Base-by-base conservation (phyloP, 352 stramenopile genomes). In the Thalassiosira exigua region DNA sequence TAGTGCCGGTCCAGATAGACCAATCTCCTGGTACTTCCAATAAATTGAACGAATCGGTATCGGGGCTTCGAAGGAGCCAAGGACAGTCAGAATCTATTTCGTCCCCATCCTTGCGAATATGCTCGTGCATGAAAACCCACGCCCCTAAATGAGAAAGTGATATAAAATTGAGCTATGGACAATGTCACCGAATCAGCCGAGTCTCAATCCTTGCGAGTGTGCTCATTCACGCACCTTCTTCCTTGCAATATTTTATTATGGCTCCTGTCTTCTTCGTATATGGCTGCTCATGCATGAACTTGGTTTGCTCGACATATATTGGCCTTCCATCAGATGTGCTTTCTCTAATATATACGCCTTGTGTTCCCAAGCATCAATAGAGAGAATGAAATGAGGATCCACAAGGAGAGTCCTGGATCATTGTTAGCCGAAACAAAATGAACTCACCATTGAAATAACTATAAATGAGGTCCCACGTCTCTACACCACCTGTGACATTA, bases 361-460 rank as follows among this genome's bases (percentile, higher is more conserved):
- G 29, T 69, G n/a, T n/a, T n/a, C n/a, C n/a, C n/a, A n/a, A n/a
- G n/a, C n/a, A n/a, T n/a, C n/a, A n/a, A n/a, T n/a, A n/a, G n/a
- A n/a, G n/a, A n/a, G n/a, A n/a, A n/a, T n/a, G n/a, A n/a, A n/a
- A n/a, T n/a, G n/a, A n/a, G n/a, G n/a, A n/a, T n/a, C n/a, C n/a
- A n/a, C n/a, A n/a, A n/a, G n/a, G n/a, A n/a, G n/a, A n/a, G n/a
- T n/a, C n/a, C n/a, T n/a, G n/a, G n/a, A n/a, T n/a, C n/a, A n/a
- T n/a, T n/a, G n/a, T n/a, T n/a, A n/a, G n/a, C n/a, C n/a, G n/a
- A n/a, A n/a, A n/a, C n/a, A n/a, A n/a, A n/a, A n/a, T n/a, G n/a
- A n/a, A 74, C 0, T 73, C 72, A 19, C 72, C 72, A 54, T 71
- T 81, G 24, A 81, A 81, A 67, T 70, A 75, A 3, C 42, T 67